phyloP scores from a whole-genome alignment of 306 rosid species.

The Luffa acutangula region DNA sequence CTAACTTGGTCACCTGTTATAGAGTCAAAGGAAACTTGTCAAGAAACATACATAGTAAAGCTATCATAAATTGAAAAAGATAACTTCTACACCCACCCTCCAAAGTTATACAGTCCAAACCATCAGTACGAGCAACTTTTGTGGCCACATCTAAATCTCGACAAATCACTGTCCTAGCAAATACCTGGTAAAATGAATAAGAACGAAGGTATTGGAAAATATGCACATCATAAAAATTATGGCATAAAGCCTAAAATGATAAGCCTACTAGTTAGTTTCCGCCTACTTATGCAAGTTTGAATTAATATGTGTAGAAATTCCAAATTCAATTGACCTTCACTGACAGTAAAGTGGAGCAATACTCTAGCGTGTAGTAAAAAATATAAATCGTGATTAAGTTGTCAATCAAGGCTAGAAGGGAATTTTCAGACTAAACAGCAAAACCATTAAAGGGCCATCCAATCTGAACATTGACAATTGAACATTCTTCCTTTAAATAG shows the following conservation, averaged over 20 bases:
- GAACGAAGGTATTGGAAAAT: conserved; percentile 5
- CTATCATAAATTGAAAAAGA: conserved; percentile 2
- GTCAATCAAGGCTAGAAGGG: not conserved
- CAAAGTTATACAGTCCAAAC: conserved; percentile 89
- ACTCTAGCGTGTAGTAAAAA: not conserved
- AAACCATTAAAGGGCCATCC: not conserved
- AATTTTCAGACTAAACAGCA: not conserved
- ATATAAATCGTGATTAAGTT: not conserved
- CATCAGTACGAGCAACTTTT: conserved; percentile 76
- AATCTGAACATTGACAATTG: not conserved
- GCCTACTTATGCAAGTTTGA: not conserved
- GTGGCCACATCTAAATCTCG: conserved; percentile 91
- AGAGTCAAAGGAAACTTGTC: conserved; percentile 13
- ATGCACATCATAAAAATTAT: conserved; percentile 5
- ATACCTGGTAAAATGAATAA: conserved; percentile 43
- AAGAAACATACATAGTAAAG: conserved; percentile 15
- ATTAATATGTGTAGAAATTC: not conserved
- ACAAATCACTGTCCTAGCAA: conserved; percentile 92
- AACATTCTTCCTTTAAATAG: not conserved
- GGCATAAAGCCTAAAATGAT: not conserved
- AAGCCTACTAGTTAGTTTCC: not conserved
- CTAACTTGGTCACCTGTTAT: conserved; percentile 92
- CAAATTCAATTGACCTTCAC: not conserved
- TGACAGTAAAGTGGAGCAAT: not conserved
- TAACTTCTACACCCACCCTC: conserved; percentile 49